Conservation (phyloP, 768 basidiomycete genomes). For the Collybia sordida region DNA sequence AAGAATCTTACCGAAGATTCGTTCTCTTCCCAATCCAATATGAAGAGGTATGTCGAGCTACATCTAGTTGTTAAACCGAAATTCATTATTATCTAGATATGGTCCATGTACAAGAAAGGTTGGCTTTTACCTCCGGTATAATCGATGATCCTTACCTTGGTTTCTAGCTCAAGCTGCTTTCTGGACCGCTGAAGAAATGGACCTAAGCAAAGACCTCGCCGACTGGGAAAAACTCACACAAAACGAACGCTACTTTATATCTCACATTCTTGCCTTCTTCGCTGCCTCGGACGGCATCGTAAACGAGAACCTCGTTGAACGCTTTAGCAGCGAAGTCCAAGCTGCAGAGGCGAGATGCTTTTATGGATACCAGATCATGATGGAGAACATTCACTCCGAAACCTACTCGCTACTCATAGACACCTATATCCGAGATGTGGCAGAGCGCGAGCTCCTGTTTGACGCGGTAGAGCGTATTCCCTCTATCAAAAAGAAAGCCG, state of each 20-base stretch:
- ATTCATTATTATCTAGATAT: conserved; percentile 79
- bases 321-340: conserved; percentile 93
- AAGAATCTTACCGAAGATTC: conserved; percentile 75
- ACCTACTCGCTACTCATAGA: conserved; percentile 96
- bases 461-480: conserved; percentile 94
- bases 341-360: conserved; percentile 93
- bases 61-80: conserved; percentile 1
- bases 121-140: too few relatives aligned
- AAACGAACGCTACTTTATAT: conserved; percentile 89
- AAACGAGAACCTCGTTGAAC: conserved; percentile 93
- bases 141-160: too few relatives aligned
- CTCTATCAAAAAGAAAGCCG: conserved; percentile 87
- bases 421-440: conserved; percentile 85
- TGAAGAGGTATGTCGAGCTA: conserved; percentile 58
- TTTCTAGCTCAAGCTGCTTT: conserved; percentile 93
- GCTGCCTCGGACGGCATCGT: conserved; percentile 96
- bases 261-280: conserved; percentile 94
- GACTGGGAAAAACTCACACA: conserved; percentile 87
- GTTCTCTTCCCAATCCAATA: conserved; percentile 95
- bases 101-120: conserved; percentile 96
- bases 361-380: conserved; percentile 99
- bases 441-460: conserved; percentile 80
- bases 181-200: conserved; percentile 94
- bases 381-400: conserved; percentile 97
- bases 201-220: conserved; percentile 79